A percentile compares a stretch with the other conserved stretches of the same genome.
phyloP scores from a whole-genome alignment of 208 protist species.

The Spongospora subterranea region DNA sequence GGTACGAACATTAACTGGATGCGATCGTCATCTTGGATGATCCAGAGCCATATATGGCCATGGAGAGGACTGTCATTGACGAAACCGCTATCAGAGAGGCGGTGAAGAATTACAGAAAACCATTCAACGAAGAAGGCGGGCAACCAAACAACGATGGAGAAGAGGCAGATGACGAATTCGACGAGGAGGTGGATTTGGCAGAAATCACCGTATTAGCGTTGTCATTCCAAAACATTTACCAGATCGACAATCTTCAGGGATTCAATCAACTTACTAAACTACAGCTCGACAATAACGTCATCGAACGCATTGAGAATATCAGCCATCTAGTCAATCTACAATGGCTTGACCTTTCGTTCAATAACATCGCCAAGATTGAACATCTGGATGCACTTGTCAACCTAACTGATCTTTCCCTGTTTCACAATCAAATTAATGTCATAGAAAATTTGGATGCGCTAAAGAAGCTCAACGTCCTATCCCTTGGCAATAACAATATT shows the following conservation, averaged over 20 bases:
- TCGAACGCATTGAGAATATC: conserved; percentile 86
- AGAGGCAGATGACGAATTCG: neutral
- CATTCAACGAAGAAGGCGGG: conserved; percentile 20
- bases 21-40: too few species aligned
- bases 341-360: conserved; percentile 86
- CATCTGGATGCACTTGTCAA: conserved; percentile 82
- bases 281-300: conserved; percentile 92
- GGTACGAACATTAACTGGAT: too few species aligned
- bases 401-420: conserved; percentile 85
- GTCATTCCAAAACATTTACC: conserved; percentile 64
- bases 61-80: conserved; percentile 34
- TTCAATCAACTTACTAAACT: conserved; percentile 85
- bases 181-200: neutral
- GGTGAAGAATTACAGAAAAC: neutral
- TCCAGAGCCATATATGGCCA: too few species aligned
- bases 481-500: conserved; percentile 88
- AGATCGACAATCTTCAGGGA: conserved; percentile 86
- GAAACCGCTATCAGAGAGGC: neutral
- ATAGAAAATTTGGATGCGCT: conserved; percentile 80
- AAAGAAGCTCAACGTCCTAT: conserved; percentile 82
- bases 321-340: conserved; percentile 75
- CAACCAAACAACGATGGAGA: neutral
- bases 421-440: conserved; percentile 81
- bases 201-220: neutral
- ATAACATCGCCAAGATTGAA: conserved; percentile 87